Evolutionary conservation across 2,329 filamentous ascomycete species (phyloP).

Genomic region (Microascus cirrosus): DNA sequence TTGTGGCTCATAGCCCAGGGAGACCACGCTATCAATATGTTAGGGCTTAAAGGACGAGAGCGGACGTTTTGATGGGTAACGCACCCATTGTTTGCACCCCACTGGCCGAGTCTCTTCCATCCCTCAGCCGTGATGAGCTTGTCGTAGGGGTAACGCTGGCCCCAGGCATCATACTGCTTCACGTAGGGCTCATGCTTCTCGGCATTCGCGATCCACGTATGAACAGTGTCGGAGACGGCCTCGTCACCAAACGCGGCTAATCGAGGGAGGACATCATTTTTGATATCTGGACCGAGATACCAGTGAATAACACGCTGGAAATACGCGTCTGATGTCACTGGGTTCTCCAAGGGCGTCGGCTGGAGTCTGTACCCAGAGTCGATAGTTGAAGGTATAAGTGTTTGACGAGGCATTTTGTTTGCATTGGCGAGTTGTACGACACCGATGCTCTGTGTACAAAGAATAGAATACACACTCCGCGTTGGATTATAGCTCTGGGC

Average conservation of each 20-base stretch:
- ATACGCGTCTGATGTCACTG: background rate
- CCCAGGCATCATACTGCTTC: slow-evolving; percentile 7
- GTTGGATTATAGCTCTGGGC: background rate
- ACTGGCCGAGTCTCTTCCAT: background rate
- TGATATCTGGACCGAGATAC: background rate
- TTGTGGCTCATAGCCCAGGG: background rate
- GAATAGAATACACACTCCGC: background rate
- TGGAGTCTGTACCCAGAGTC: background rate
- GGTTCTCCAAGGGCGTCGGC: background rate
- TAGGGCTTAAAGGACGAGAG: background rate
- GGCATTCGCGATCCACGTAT: slow-evolving; percentile 6
- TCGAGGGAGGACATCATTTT: background rate
- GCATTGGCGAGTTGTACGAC: background rate
- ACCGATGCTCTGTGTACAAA: background rate
- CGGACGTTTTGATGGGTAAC: background rate
- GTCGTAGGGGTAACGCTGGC: slow-evolving; percentile 2
- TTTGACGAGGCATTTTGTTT: background rate
- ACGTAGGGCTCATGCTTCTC: slow-evolving; percentile 7
- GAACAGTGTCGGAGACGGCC: slow-evolving; percentile 1
- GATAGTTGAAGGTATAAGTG: background rate
- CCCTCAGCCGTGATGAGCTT: background rate
- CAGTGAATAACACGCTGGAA: background rate
- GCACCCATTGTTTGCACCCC: background rate
- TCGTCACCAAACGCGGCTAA: background rate
- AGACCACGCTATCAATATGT: background rate